Evolutionary conservation across 306 rosid species (phyloP).

Genomic region (Pyrus pyrifolia): DNA sequence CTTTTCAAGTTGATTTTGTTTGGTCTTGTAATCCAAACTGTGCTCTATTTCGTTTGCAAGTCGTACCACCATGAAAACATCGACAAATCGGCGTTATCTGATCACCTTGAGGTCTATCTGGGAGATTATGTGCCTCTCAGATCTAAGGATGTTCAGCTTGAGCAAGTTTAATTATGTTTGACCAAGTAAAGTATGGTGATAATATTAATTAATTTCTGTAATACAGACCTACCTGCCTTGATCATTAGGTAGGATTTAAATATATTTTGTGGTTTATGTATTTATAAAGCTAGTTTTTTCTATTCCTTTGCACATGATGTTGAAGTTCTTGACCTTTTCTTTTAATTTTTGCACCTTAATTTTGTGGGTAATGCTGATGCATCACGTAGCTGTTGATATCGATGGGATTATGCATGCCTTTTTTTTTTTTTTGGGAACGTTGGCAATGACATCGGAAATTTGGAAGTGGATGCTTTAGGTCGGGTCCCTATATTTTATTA

Average conservation of each 20-base stretch:
- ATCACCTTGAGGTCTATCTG: slow-evolving; percentile 55
- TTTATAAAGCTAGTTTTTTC: neutral
- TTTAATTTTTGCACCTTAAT: neutral
- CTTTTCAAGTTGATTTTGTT: slow-evolving; percentile 34
- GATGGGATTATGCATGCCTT: neutral
- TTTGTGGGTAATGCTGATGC: neutral
- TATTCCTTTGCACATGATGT: neutral
- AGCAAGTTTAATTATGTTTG: slow-evolving; percentile 34
- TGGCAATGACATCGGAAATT: neutral
- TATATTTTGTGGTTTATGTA: neutral
- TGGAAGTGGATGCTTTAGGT: neutral
- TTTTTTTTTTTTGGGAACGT: neutral
- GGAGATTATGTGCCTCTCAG: slow-evolving; percentile 66
- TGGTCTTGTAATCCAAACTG: slow-evolving; percentile 53
- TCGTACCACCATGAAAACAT: slow-evolving; percentile 77
- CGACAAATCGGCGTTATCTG: slow-evolving; percentile 64
- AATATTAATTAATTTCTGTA: neutral
- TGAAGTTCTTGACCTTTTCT: neutral
- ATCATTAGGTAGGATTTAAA: neutral
- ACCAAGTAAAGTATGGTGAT: neutral
- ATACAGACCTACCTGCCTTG: neutral
- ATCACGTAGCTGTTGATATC: neutral
- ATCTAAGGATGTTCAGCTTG: slow-evolving; percentile 61
- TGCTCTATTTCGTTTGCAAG: slow-evolving; percentile 77
- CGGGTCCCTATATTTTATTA: neutral